Percentiles rank a stretch among this genome's conserved stretches.
phyloP scores from a whole-genome alignment of 2,329 filamentous ascomycete genomes.

The Ambrosiella xylebori region DNA sequence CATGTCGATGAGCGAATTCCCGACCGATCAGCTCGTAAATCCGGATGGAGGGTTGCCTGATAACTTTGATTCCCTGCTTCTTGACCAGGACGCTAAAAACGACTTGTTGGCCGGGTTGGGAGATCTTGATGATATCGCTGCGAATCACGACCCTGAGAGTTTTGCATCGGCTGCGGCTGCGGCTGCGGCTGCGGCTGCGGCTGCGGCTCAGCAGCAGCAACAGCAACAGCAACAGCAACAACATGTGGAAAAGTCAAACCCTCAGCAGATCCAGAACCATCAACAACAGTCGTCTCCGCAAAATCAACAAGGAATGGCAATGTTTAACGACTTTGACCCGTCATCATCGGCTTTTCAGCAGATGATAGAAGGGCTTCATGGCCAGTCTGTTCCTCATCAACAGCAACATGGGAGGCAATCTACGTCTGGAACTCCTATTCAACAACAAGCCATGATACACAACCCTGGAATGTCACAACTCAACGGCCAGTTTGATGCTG shows the following conservation, averaged over 20 bases:
- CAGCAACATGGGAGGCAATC: no score
- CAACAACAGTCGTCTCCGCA: neutral
- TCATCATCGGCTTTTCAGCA: no score
- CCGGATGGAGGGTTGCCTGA: neutral
- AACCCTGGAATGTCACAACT: no score
- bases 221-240: constrained; percentile 3
- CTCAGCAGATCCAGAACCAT: neutral
- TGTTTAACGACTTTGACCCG: no score
- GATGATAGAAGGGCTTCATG: no score
- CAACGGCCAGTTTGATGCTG: no score
- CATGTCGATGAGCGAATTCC: neutral
- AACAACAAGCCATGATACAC: no score
- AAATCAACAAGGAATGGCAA: neutral
- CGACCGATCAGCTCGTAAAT: neutral
- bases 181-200: neutral
- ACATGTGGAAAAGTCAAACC: neutral
- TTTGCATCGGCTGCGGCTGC: constrained; percentile 2
- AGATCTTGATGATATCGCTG: constrained; percentile 6
- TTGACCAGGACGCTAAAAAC: constrained; percentile 7
- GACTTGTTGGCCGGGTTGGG: neutral
- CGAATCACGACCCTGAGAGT: constrained; percentile 4
- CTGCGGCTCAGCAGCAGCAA: neutral
- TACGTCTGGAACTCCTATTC: no score
- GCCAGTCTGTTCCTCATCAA: no score
- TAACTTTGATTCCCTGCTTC: constrained; percentile 5